Percentiles rank a stretch among this genome's conserved stretches.
phyloP scores from a whole-genome alignment of 2,329 filamentous ascomycete species.

The Alternaria viburni region DNA sequence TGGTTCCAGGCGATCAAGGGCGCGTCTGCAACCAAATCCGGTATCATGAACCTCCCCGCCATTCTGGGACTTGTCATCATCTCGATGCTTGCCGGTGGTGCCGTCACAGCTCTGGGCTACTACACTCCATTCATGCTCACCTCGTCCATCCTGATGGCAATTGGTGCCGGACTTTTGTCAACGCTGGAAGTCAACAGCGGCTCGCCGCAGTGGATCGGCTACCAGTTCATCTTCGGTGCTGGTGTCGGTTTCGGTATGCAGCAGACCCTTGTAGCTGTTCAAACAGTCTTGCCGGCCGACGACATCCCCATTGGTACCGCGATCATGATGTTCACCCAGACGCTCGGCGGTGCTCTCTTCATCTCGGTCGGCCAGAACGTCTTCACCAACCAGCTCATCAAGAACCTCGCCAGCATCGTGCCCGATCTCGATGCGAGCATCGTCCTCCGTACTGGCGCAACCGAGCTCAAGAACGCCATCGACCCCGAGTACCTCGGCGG shows the following conservation, averaged over 20 bases:
- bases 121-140: slow-evolving; percentile 58
- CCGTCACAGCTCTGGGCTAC: slow-evolving; percentile 54
- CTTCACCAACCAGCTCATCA: slow-evolving; percentile 57
- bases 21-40: slow-evolving; percentile 53
- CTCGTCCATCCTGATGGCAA: slow-evolving; percentile 51
- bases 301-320: slow-evolving; percentile 58
- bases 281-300: slow-evolving; percentile 50
- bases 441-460: slow-evolving; percentile 60
- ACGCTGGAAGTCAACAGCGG: slow-evolving; percentile 51
- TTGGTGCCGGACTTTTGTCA: slow-evolving; percentile 55
- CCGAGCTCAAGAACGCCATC: slow-evolving; percentile 61
- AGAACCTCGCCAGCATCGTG: slow-evolving; percentile 45
- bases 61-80: slow-evolving; percentile 55
- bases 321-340: slow-evolving; percentile 57
- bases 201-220: slow-evolving; percentile 48
- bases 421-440: slow-evolving; percentile 52
- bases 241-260: slow-evolving; percentile 59
- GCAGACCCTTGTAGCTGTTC: slow-evolving; percentile 55
- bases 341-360: slow-evolving; percentile 57
- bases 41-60: slow-evolving; percentile 57
- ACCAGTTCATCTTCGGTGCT: slow-evolving; percentile 49
- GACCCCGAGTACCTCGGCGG: slow-evolving; percentile 53
- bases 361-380: slow-evolving; percentile 59
- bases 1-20: slow-evolving; percentile 60
- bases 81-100: slow-evolving; percentile 49